Conservation (phyloP, 768 basidiomycete species). For the Mycena floridula region DNA sequence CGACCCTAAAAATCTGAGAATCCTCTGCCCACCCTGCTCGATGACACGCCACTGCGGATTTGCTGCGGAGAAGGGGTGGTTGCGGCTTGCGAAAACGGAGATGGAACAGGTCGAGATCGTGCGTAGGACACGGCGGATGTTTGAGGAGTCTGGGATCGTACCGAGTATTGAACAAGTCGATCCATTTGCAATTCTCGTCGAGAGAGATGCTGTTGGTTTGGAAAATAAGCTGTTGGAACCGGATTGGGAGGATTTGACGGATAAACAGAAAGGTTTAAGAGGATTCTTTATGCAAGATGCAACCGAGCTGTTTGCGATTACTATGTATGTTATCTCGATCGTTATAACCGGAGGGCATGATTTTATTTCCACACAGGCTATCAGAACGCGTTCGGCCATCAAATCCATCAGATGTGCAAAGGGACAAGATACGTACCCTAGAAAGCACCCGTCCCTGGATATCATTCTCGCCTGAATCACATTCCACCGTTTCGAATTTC, state of each 20-base stretch:
- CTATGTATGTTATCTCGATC: neutral
- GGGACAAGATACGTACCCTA: neutral
- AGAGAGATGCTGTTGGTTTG: slow-evolving; percentile 1
- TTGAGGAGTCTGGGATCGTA: slow-evolving; percentile 8
- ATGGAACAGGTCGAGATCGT: slow-evolving; percentile 14
- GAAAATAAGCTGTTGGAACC: neutral
- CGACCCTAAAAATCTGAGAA: slow-evolving; percentile 6
- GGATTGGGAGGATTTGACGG: neutral
- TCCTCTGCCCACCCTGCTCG: slow-evolving; percentile 10
- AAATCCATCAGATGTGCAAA: neutral
- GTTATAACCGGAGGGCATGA: neutral
- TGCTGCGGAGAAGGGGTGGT: slow-evolving; percentile 1
- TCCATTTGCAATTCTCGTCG: slow-evolving; percentile 3
- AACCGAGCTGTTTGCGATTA: neutral
- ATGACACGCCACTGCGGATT: slow-evolving; percentile 11
- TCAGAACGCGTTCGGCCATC: neutral
- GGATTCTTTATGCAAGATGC: neutral
- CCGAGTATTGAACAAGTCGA: slow-evolving; percentile 10
- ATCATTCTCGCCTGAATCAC: neutral
- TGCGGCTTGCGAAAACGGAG: slow-evolving; percentile 5
- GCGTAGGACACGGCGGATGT: slow-evolving; percentile 8
- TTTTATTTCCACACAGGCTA: neutral
- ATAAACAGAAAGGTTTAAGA: neutral
- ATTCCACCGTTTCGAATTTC: neutral
- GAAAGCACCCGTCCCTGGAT: neutral